phyloP scores from a whole-genome alignment of 2,329 filamentous ascomycete species.

The Thielaviopsis populi region DNA sequence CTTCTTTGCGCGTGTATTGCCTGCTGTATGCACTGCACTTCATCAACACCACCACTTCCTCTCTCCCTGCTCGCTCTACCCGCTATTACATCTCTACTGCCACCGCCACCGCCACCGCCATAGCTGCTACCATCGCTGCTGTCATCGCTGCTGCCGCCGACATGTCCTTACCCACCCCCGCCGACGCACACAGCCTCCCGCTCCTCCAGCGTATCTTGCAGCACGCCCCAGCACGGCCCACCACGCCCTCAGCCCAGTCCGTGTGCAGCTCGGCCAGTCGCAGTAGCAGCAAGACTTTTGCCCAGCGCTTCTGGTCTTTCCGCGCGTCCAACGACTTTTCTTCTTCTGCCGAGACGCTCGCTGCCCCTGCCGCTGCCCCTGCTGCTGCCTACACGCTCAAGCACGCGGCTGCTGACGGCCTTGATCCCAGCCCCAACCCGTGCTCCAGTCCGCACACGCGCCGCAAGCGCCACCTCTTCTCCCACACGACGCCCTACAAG shows the following conservation, averaged over 20 bases:
- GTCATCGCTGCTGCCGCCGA: background rate
- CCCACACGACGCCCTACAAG: background rate
- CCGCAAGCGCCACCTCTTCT: conserved; percentile 5
- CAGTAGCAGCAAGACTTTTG: background rate
- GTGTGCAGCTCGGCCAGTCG: background rate
- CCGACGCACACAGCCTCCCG: background rate
- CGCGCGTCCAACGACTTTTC: conserved; percentile 6
- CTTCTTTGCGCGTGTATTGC: no score
- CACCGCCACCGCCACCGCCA: background rate
- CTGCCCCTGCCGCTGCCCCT: background rate
- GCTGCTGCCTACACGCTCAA: background rate
- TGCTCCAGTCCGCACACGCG: no score
- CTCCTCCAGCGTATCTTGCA: conserved; percentile 4
- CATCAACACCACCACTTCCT: no score
- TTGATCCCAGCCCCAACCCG: background rate
- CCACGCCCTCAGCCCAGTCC: background rate
- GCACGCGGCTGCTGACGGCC: background rate
- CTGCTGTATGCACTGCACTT: no score
- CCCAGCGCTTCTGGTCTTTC: conserved; percentile 12
- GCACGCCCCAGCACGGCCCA: background rate
- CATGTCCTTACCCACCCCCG: background rate
- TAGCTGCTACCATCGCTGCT: no score
- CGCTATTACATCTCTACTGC: no score
- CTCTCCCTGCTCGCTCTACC: no score
- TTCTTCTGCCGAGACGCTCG: background rate